phyloP scores from a whole-genome alignment of 2,329 filamentous ascomycete species.

The Hypomyces perniciosus region DNA sequence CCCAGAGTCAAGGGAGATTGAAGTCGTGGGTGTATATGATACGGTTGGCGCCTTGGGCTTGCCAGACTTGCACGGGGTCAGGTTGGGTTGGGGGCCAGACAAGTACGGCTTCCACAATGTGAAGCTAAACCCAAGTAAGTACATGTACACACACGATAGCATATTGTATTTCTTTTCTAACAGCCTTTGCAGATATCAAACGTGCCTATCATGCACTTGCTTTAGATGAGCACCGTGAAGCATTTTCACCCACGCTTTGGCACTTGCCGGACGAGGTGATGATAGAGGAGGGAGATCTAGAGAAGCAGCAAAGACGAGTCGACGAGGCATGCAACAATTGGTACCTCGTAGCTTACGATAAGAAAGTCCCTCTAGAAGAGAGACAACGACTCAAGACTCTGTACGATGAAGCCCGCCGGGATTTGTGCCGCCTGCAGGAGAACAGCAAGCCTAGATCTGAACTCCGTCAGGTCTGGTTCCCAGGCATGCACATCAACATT shows the following conservation, averaged over 20 bases:
- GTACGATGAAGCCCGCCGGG: background rate
- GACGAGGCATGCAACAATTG: background rate
- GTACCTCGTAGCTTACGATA: background rate
- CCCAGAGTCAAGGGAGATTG: background rate
- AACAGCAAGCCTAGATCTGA: background rate
- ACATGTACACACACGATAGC: too few relatives aligned
- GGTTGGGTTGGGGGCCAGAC: too few relatives aligned
- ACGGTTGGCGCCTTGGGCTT: background rate
- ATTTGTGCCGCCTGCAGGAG: too few relatives aligned
- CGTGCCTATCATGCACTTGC: background rate
- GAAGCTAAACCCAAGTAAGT: too few relatives aligned
- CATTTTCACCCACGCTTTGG: background rate
- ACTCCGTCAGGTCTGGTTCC: background rate
- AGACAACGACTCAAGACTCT: background rate
- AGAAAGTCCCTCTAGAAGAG: background rate
- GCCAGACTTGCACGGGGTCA: background rate
- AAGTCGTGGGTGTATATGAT: background rate
- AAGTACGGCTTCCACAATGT: too few relatives aligned
- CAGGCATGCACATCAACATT: background rate
- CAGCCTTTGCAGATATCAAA: background rate
- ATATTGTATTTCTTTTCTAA: too few relatives aligned
- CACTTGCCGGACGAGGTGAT: background rate
- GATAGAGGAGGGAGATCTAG: background rate
- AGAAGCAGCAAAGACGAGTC: background rate
- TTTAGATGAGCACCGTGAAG: background rate